Evolutionary conservation across 371 early-diverging fungal species (phyloP), one percentile per base, ranked within the genome.

Genomic region (Gilbertella persicaria): DNA sequence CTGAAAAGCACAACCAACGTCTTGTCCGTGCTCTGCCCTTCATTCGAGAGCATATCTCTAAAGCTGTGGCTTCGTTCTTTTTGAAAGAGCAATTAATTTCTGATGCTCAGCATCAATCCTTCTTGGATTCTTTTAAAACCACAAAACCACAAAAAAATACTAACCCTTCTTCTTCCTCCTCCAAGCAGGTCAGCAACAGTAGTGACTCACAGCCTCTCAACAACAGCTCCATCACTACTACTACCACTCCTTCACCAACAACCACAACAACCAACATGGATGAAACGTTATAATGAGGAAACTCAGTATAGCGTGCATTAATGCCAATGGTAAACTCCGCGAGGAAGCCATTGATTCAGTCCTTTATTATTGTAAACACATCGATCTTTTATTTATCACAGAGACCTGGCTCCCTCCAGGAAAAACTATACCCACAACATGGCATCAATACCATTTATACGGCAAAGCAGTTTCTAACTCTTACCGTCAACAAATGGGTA

Each of bases 391-490:
- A 25, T 62, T 62, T 13, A 57, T 62, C 29, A 56, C 63, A 5
- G 63, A 62, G 39, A 62, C 57, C 37, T 62, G 56, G 57, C 53
- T 56, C 12, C 42, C 50, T 7, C 52, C 37, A 40, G 29, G 3
- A 6, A 29, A 16, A n/a, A 29, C 21, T 28, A 17, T 39, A 20
- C 41, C 40, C 2, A 62, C 63, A 12, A 12, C 19, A 4, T 57
- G 57, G 56, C 37, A 14, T 2, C 63, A 62, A 33, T 52, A 17
- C 41, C 57, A 62, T 25, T 28, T 13, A 2, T 62, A 62, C 45
- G 58, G 57, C 26, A 4, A 17, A 43, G 50, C 30, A 0, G 36
- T 43, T 10, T 2, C 13, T 16, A 39, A 39, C 1, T 37, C 41
- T 14, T 37, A 26, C 14, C 47, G 49, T 10, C 21, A 35, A 16